phyloP scores from a whole-genome alignment of 1,139 yeast species.

The Geotrichum europaeum region DNA sequence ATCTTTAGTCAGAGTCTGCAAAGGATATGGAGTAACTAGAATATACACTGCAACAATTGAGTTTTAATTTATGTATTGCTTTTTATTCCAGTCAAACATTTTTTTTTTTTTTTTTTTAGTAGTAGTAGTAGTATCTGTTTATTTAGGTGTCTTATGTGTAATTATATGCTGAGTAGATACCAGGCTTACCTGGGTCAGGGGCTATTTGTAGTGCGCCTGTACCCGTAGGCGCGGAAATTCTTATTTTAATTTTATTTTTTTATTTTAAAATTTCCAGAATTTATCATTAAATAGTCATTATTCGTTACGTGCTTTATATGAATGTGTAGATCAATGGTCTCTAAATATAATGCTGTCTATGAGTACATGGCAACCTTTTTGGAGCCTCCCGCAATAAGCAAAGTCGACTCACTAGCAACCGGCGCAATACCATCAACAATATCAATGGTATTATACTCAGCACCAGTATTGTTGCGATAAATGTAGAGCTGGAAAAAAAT shows the following conservation, averaged over 20 bases:
- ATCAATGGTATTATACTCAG: neutral
- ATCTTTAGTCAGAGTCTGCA: constrained; percentile 73
- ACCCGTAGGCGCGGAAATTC: too few species aligned
- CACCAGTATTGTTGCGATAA: constrained; percentile 26
- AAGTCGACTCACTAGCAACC: constrained; percentile 3
- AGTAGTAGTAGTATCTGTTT: too few species aligned
- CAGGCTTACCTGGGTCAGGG: too few species aligned
- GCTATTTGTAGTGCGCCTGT: too few species aligned
- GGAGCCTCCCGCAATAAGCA: neutral
- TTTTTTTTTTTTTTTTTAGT: neutral
- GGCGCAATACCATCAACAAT: neutral
- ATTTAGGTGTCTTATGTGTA: too few species aligned
- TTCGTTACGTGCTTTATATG: neutral
- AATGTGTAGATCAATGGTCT: neutral
- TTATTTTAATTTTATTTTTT: neutral
- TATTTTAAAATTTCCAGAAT: neutral
- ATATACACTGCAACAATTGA: neutral
- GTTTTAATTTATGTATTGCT: too few species aligned
- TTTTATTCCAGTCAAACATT: too few species aligned
- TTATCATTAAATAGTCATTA: neutral
- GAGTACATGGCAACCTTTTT: constrained; percentile 4
- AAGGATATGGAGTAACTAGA: constrained; percentile 53
- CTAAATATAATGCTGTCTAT: neutral
- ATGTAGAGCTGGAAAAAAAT: constrained; percentile 59
- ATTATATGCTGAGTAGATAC: too few species aligned